These are phyloP conservation scores for Fagus crenata DNA, from an alignment of 306 rosid genomes.

Conservation along the genomic window DNA sequence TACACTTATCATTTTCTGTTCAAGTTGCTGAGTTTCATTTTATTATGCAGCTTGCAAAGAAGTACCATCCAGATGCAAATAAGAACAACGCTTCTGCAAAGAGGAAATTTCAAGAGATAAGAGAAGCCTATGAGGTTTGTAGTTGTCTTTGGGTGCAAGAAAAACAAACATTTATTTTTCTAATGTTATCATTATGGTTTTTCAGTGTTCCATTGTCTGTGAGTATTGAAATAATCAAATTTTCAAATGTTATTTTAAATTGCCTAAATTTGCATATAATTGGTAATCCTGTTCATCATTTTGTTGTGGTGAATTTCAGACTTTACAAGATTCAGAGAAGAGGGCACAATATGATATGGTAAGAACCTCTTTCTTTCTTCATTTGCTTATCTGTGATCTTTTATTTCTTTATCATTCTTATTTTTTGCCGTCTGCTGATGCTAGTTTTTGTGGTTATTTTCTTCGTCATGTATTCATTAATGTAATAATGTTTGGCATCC, in stretches of 20 bases:
- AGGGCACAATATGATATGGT: conserved; percentile 71
- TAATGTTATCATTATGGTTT: not conserved
- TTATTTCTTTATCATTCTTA: conserved; percentile 13
- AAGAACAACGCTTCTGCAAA: conserved; percentile 79
- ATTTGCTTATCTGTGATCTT: not conserved
- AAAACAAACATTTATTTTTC: not conserved
- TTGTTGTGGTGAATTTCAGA: conserved; percentile 51
- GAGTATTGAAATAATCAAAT: conserved; percentile 9
- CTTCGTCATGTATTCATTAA: not conserved
- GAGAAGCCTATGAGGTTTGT: conserved; percentile 91
- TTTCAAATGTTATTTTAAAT: conserved; percentile 6
- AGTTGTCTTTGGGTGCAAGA: conserved; percentile 12
- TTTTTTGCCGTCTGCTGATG: conserved; percentile 6
- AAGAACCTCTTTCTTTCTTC: not conserved
- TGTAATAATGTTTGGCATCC: not conserved
- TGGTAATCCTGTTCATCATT: conserved; percentile 18
- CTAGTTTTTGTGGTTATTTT: not conserved
- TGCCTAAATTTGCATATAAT: conserved; percentile 16
- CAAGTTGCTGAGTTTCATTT: conserved; percentile 8
- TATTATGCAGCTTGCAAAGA: conserved; percentile 78
- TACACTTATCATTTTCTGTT: not conserved
- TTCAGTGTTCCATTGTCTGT: not conserved
- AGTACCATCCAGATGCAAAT: conserved; percentile 92
- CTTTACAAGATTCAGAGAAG: conserved; percentile 76
- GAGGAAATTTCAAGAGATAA: conserved; percentile 88